Evolutionary conservation across 768 basidiomycete species (phyloP), one percentile per base, ranked within the genome.

Genomic region (Fistulinella prunicolor): DNA sequence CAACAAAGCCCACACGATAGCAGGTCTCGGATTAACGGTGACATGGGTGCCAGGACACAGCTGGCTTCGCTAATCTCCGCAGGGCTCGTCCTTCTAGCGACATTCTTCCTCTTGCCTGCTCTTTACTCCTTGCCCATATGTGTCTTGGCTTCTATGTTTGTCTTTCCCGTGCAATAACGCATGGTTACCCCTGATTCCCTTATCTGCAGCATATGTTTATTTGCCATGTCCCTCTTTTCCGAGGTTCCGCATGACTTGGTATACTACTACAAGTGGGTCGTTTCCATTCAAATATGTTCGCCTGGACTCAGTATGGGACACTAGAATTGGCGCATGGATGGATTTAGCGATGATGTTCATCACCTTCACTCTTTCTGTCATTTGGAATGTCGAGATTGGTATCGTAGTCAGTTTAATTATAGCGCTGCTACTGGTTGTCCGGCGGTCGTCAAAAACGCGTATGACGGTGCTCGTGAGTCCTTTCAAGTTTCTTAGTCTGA

Each of bases 331-430:
- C n/a, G 89, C 95, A n/a, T 94, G 91, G 89, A 81, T 82, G 30
- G 95, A 98, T 63, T 73, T 95, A 40, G 70, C 79, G 6, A 79
- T 98, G 60, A 93, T 97, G 87, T 70, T 73, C 19, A 76, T 94
- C 43, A 97, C 96, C 0, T 96, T 98, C 68, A 58, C 85, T 53
- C 79, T 90, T 45, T 93, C 92, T 2, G 82, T 96, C 46, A 66
- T 96, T 20, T 94, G 91, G 83, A 84, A 86, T 55, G 83, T 98
- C 47, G 94, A 98, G 73, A 83, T 91, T 46, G 95, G 95, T 13
- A 83, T 98, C 36, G 81, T 88, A n/a, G 83, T 89, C 56, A 89
- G 89, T 54, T 73, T 97, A 53, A 82, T 93, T 35, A 81, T 94
- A 48, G 93, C 93, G 26, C 76, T 98, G 34, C 71, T 97, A 1